Evolutionary conservation across 1,139 yeast genomes (phyloP).

Genomic region (Saccharomycopsis crataegensis): DNA sequence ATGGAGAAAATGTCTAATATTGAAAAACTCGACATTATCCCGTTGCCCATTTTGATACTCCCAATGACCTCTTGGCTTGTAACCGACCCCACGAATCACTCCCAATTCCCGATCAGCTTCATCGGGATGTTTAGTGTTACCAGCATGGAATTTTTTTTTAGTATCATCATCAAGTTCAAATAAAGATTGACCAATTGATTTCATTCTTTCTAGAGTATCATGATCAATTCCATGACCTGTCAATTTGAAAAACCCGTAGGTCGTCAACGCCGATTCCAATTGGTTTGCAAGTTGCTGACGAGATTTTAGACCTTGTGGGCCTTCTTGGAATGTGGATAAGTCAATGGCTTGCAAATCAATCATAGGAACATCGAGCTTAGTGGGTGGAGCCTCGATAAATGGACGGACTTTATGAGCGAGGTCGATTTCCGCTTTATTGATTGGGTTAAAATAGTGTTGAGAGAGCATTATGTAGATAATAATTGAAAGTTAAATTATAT

Average conservation of each 20-base stretch:
- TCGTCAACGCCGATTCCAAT: constrained; percentile 34
- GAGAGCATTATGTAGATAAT: constrained; percentile 3
- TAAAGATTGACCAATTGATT: constrained; percentile 34
- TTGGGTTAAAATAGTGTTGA: constrained; percentile 14
- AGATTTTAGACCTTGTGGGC: constrained; percentile 27
- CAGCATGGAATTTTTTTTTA: constrained; percentile 33
- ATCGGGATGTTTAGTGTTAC: constrained; percentile 32
- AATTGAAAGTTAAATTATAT: background rate
- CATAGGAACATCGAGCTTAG: constrained; percentile 23
- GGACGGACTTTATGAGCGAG: constrained; percentile 31
- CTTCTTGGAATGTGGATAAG: constrained; percentile 32
- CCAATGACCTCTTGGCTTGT: constrained; percentile 42
- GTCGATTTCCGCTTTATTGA: constrained; percentile 21
- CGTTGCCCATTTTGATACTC: constrained; percentile 35
- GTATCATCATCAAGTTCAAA: constrained; percentile 37
- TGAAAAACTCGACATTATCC: constrained; percentile 38
- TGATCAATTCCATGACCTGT: constrained; percentile 33
- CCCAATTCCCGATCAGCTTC: constrained; percentile 30
- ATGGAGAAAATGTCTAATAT: constrained; percentile 33
- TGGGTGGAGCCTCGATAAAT: constrained; percentile 29
- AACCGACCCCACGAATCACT: constrained; percentile 41
- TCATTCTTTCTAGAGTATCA: constrained; percentile 29
- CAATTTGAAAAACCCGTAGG: constrained; percentile 40
- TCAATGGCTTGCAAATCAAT: constrained; percentile 34
- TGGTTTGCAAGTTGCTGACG: constrained; percentile 31